Percentiles rank a stretch among this genome's conserved stretches.
phyloP scores from a whole-genome alignment of 2,329 filamentous ascomycete genomes.

The Fonsecaea pedrosoi region DNA sequence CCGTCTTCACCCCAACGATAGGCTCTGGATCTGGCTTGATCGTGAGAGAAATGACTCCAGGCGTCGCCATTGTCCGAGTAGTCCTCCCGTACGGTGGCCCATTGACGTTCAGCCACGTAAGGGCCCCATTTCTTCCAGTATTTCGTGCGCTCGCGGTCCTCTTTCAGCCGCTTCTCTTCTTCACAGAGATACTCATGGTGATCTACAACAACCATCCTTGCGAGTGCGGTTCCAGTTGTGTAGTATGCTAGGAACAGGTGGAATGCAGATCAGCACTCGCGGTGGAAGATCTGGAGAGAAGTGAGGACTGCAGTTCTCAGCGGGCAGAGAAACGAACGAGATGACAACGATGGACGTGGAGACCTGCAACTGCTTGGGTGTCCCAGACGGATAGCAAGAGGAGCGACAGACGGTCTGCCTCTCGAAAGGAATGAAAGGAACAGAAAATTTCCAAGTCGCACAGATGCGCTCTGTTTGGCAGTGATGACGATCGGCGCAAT shows the following conservation, averaged over 20 bases:
- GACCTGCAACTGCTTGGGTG: not conserved
- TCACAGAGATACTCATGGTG: slow-evolving; percentile 84
- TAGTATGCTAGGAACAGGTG: not conserved
- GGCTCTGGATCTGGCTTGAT: slow-evolving; percentile 84
- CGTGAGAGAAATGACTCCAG: slow-evolving; percentile 96
- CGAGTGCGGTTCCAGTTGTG: not conserved
- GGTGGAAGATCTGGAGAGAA: not conserved
- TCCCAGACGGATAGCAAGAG: not conserved
- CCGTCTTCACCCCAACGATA: slow-evolving; percentile 98
- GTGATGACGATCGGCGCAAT: slow-evolving; percentile 5
- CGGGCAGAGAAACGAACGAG: not conserved
- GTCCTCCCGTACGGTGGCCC: slow-evolving; percentile 90
- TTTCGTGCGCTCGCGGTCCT: slow-evolving; percentile 80
- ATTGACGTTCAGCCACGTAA: slow-evolving; percentile 91
- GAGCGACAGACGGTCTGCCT: not conserved
- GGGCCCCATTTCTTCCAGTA: slow-evolving; percentile 99
- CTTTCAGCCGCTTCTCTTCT: slow-evolving; percentile 87
- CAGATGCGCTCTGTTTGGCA: not conserved
- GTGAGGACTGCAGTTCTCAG: not conserved
- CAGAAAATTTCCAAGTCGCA: slow-evolving; percentile 2
- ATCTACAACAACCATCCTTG: slow-evolving; percentile 86
- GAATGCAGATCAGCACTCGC: slow-evolving; percentile 18
- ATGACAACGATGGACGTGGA: not conserved
- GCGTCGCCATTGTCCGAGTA: slow-evolving; percentile 90
- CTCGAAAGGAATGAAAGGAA: not conserved